A percentile compares a stretch with the other conserved stretches of the same genome.
These are phyloP conservation scores for Metschnikowia sp. DNA, from an alignment of 805 yeast species.

Conservation along the genomic window DNA sequence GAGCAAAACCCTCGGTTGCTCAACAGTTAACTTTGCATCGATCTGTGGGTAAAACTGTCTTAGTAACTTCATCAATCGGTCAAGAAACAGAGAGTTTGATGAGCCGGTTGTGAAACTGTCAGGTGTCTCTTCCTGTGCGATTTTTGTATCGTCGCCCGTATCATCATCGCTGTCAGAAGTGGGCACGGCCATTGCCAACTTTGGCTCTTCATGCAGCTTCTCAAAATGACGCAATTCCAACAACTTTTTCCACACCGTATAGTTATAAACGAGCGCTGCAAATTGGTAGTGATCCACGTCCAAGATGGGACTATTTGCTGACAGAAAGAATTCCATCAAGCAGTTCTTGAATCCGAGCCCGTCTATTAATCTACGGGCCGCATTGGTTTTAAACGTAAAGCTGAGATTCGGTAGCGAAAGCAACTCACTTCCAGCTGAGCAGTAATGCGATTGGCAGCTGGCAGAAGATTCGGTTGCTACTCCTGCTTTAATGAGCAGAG, in stretches of 20 bases:
- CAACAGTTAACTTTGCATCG: constrained; percentile 14
- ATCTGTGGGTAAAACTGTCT: constrained; percentile 11
- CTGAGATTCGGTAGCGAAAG: constrained; percentile 35
- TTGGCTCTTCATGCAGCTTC: not conserved
- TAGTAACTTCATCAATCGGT: not conserved
- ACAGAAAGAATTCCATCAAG: constrained; percentile 34
- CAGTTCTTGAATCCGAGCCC: constrained; percentile 38
- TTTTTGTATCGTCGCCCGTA: constrained; percentile 4
- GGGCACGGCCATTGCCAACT: not conserved
- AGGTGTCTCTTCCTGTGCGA: not conserved
- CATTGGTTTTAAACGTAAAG: constrained; percentile 34
- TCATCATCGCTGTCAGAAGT: constrained; percentile 13
- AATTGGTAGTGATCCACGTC: constrained; percentile 34
- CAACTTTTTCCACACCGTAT: constrained; percentile 28
- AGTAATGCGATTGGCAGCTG: not conserved
- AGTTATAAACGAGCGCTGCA: constrained; percentile 32
- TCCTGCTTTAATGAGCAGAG: constrained; percentile 30
- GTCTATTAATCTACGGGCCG: constrained; percentile 28
- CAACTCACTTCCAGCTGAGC: constrained; percentile 20
- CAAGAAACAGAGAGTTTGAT: not conserved
- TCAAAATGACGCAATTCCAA: constrained; percentile 19
- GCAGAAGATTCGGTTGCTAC: constrained; percentile 11
- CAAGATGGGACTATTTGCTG: constrained; percentile 37
- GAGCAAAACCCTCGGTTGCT: constrained; percentile 20
- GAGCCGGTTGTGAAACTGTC: not conserved